These are phyloP conservation scores for Emergomyces pasteurianus DNA, from an alignment of 2,329 filamentous ascomycete species.

Conservation along the genomic window DNA sequence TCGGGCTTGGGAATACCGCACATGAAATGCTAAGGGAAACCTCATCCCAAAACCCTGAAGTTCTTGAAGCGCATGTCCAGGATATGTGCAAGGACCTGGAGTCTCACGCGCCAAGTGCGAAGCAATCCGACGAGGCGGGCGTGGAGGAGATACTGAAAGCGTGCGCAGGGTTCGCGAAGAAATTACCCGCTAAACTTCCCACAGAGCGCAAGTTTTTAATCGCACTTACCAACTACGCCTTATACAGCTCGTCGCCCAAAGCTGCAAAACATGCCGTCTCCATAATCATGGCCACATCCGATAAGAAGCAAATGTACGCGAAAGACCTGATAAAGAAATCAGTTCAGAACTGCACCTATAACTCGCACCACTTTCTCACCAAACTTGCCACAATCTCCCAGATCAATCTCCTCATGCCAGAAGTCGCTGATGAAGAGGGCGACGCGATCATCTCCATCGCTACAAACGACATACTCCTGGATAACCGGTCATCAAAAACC, in stretches of 20 bases:
- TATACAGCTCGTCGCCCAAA: slow-evolving; percentile 67
- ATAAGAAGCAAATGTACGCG: slow-evolving; percentile 72
- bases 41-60: slow-evolving; percentile 73
- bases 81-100: slow-evolving; percentile 81
- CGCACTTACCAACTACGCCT: slow-evolving; percentile 69
- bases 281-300: slow-evolving; percentile 66
- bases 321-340: slow-evolving; percentile 70
- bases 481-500: slow-evolving; percentile 43
- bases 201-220: slow-evolving; percentile 69
- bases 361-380: slow-evolving; percentile 59
- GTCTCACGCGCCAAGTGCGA: slow-evolving; percentile 62
- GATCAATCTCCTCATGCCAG: slow-evolving; percentile 63
- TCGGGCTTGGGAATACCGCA: slow-evolving; percentile 63
- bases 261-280: slow-evolving; percentile 90
- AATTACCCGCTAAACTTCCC: slow-evolving; percentile 72
- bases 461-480: slow-evolving; percentile 60
- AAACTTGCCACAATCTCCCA: slow-evolving; percentile 42
- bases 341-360: slow-evolving; percentile 62
- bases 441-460: slow-evolving; percentile 70
- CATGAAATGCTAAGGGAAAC: slow-evolving; percentile 89
- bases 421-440: slow-evolving; percentile 58
- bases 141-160: slow-evolving; percentile 90
- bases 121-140: slow-evolving; percentile 54
- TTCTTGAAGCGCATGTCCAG: slow-evolving; percentile 85
- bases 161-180: slow-evolving; percentile 80